phyloP scores from a whole-genome alignment of 202 grass and related monocot species.

The Setaria italica region DNA sequence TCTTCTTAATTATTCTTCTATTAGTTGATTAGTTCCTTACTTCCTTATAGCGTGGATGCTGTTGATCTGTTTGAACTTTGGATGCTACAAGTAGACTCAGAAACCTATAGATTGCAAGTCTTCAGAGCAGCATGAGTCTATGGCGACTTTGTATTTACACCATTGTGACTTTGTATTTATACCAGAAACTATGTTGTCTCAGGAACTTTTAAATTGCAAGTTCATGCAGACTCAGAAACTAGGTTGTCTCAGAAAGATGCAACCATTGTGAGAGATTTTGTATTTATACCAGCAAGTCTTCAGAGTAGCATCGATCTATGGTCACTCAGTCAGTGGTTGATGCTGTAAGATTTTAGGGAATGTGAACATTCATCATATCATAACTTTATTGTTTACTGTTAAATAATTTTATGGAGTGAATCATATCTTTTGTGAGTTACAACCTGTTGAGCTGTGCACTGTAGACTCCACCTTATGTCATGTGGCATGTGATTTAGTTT shows the following conservation, averaged over 20 bases:
- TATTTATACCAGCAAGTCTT: not conserved
- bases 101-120: not conserved
- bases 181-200: not conserved
- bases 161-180: conserved; percentile 8
- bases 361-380: not conserved
- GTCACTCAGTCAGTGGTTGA: not conserved
- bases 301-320: not conserved
- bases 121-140: not conserved
- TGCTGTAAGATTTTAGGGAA: conserved; percentile 6
- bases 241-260: not conserved
- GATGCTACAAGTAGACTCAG: not conserved
- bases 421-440: not conserved
- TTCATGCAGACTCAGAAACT: not conserved
- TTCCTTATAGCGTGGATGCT: not conserved
- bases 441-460: not conserved
- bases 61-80: conserved; percentile 5
- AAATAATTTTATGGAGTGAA: not conserved
- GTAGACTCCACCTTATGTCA: conserved; percentile 9
- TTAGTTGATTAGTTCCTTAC: conserved; percentile 6
- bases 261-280: not conserved
- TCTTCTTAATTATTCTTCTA: not conserved
- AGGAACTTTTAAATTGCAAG: not conserved
- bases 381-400: conserved; percentile 1
- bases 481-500: conserved; percentile 30
- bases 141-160: not conserved